phyloP scores from a whole-genome alignment of 805 yeast genomes.

The Starmerella lactis-condensi region DNA sequence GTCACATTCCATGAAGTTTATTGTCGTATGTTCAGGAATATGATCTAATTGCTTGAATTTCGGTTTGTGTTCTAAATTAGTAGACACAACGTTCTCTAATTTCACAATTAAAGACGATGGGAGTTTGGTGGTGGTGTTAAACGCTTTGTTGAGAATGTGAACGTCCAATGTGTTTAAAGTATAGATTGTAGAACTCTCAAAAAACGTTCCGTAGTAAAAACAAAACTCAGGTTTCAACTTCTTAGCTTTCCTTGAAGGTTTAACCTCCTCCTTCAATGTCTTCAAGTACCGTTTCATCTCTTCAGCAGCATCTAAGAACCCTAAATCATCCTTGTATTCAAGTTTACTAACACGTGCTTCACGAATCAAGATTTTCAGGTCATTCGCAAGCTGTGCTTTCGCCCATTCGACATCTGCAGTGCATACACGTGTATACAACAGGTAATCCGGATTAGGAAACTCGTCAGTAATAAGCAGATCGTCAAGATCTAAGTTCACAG shows the following conservation, averaged over 20 bases:
- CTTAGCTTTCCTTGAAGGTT: constrained; percentile 1
- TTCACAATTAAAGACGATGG: constrained; percentile 47
- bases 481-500: constrained; percentile 6
- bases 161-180: constrained; percentile 67
- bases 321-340: constrained; percentile 2
- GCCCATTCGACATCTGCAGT: constrained; percentile 43
- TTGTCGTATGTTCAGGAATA: constrained; percentile 66
- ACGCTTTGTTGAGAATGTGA: constrained; percentile 46
- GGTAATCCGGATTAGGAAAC: constrained; percentile 22
- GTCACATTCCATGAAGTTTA: constrained; percentile 70
- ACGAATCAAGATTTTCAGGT: constrained; percentile 33
- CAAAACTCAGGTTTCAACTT: constrained; percentile 25
- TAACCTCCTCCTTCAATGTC: not conserved
- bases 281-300: constrained; percentile 1
- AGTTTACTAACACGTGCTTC: constrained; percentile 16
- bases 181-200: constrained; percentile 44
- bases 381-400: constrained; percentile 37
- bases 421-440: constrained; percentile 46
- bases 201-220: constrained; percentile 63
- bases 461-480: not conserved
- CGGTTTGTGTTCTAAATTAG: constrained; percentile 13
- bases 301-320: no score
- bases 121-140: constrained; percentile 41
- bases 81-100: constrained; percentile 43
- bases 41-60: constrained; percentile 59